phyloP scores from a whole-genome alignment of 805 yeast species.

The Wickerhamiella australiensis region DNA sequence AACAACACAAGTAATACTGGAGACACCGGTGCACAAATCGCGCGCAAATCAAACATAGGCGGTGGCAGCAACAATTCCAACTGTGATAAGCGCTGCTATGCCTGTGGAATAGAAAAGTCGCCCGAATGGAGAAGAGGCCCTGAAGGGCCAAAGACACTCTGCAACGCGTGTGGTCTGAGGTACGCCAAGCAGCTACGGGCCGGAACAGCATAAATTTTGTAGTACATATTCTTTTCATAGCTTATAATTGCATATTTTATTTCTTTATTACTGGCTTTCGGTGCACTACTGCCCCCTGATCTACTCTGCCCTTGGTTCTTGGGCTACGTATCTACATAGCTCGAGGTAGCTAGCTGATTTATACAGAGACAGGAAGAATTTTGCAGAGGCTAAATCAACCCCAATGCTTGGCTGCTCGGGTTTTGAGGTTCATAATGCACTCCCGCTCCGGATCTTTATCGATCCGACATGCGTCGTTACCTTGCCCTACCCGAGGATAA shows the following conservation, averaged over 20 bases:
- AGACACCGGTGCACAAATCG: constrained; percentile 3
- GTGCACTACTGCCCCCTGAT: too few species aligned
- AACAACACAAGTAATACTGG: constrained; percentile 10
- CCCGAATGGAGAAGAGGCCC: constrained; percentile 96
- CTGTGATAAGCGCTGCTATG: constrained; percentile 36
- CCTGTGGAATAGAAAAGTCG: constrained; percentile 62
- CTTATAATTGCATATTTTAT: not conserved
- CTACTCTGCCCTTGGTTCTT: too few species aligned
- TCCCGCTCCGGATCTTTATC: too few species aligned
- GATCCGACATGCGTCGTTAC: too few species aligned
- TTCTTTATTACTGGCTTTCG: too few species aligned
- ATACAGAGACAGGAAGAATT: too few species aligned
- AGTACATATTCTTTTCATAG: not conserved
- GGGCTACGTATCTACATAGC: too few species aligned
- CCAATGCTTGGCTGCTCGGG: too few species aligned
- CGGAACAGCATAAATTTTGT: constrained; percentile 3
- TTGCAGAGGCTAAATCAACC: too few species aligned
- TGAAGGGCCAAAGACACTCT: constrained; percentile 63
- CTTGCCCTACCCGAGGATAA: too few species aligned
- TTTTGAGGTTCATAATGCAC: too few species aligned
- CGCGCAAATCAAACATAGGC: not conserved
- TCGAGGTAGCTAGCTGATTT: too few species aligned
- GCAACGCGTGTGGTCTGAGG: constrained; percentile 86
- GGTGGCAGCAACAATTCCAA: not conserved
- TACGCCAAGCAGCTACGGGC: constrained; percentile 30